Conservation (phyloP, 2,329 filamentous ascomycete species). For the Ascochyta pisi region DNA sequence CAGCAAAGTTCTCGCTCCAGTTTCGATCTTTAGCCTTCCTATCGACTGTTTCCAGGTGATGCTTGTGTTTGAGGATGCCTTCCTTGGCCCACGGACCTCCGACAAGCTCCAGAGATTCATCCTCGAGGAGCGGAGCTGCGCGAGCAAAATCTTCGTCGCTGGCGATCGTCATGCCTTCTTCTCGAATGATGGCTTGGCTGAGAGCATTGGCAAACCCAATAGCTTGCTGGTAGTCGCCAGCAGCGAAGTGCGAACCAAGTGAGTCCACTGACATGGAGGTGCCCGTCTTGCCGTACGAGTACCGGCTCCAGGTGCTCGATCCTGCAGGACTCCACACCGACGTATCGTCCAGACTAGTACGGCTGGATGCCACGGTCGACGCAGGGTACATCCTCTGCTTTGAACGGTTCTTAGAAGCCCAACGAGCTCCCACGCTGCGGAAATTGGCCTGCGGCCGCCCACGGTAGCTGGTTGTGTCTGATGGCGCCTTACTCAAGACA, state of each 20-base stretch:
- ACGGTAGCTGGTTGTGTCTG: constrained; percentile 76
- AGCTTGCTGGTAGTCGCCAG: constrained; percentile 89
- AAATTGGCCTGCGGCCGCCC: constrained; percentile 72
- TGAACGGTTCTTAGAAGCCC: constrained; percentile 86
- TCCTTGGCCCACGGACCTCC: constrained; percentile 99
- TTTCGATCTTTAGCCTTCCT: constrained; percentile 93
- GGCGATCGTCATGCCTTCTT: constrained; percentile 69
- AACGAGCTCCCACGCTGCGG: constrained; percentile 70
- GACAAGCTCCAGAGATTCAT: constrained; percentile 87
- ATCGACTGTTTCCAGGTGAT: constrained; percentile 88
- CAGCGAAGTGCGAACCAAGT: constrained; percentile 76
- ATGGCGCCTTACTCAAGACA: constrained; percentile 90
- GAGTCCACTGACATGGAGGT: constrained; percentile 94
- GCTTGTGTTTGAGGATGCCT: constrained; percentile 93
- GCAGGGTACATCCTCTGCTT: constrained; percentile 76
- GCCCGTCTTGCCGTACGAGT: constrained; percentile 88
- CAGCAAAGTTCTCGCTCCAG: constrained; percentile 94
- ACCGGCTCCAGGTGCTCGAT: constrained; percentile 95
- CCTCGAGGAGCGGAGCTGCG: constrained; percentile 76
- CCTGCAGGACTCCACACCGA: constrained; percentile 90
- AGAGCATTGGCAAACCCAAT: constrained; percentile 97
- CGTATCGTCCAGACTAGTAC: constrained; percentile 91
- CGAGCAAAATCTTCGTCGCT: constrained; percentile 65
- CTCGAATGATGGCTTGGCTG: constrained; percentile 94
- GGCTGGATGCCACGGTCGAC: constrained; percentile 85